Evolutionary conservation across 805 yeast genomes (phyloP).

Genomic region (Candida nemodendra): DNA sequence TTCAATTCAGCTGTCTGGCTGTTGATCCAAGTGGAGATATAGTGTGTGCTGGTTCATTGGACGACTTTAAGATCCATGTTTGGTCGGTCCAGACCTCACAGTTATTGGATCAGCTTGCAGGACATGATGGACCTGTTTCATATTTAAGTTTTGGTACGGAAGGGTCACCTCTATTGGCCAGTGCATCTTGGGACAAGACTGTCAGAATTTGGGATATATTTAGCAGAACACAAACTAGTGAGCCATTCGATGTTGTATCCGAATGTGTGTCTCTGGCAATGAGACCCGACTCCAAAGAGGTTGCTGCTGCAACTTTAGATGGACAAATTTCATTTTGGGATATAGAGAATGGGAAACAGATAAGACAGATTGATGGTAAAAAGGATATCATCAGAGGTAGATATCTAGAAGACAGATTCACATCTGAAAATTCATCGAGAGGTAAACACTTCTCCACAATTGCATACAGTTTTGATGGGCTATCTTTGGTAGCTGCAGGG

Average conservation of each 20-base stretch:
- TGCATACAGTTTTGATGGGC: constrained; percentile 86
- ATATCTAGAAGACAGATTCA: constrained; percentile 75
- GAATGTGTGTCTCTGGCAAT: constrained; percentile 82
- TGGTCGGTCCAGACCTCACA: constrained; percentile 98
- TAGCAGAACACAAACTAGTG: constrained; percentile 81
- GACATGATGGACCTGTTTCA: constrained; percentile 95
- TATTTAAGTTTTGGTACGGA: constrained; percentile 82
- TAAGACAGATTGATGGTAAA: constrained; percentile 80
- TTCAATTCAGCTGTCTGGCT: constrained; percentile 85
- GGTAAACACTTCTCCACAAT: constrained; percentile 81
- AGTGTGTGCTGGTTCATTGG: constrained; percentile 91
- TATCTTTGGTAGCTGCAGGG: constrained; percentile 87
- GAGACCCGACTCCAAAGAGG: constrained; percentile 90
- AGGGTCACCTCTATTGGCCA: constrained; percentile 66
- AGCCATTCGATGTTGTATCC: constrained; percentile 81
- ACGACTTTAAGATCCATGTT: constrained; percentile 84
- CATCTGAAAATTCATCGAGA: constrained; percentile 76
- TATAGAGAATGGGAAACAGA: constrained; percentile 75
- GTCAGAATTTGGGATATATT: constrained; percentile 91
- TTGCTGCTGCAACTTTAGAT: constrained; percentile 84
- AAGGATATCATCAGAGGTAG: constrained; percentile 88
- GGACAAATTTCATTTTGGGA: constrained; percentile 87
- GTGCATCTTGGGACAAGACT: constrained; percentile 96
- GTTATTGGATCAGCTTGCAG: constrained; percentile 79
- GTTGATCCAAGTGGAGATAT: constrained; percentile 98